Evolutionary conservation across 2,329 filamentous ascomycete species (phyloP).

Genomic region (Aurifilum marmelostoma): DNA sequence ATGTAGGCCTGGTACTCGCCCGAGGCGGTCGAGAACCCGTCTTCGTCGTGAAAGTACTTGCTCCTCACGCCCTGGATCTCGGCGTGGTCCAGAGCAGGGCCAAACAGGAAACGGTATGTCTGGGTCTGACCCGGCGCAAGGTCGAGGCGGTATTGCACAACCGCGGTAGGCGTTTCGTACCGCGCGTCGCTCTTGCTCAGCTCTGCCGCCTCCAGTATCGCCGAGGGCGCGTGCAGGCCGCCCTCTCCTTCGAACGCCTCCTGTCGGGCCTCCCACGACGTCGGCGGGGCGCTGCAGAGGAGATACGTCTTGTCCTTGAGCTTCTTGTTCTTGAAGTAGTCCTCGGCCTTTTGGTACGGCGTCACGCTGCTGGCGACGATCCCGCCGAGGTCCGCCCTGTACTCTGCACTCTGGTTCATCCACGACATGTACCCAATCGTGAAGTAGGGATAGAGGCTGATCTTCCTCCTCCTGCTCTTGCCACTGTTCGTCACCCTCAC

Average conservation of each 20-base stretch:
- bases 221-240: conserved; percentile 55
- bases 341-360: conserved; percentile 59
- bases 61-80: conserved; percentile 51
- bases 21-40: conserved; percentile 50
- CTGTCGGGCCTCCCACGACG: conserved; percentile 57
- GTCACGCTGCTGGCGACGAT: conserved; percentile 57
- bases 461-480: conserved; percentile 45
- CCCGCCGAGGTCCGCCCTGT: conserved; percentile 50
- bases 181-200: conserved; percentile 53
- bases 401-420: conserved; percentile 63
- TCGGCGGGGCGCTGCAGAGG: conserved; percentile 54
- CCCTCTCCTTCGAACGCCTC: conserved; percentile 59
- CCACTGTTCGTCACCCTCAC: conserved; percentile 52
- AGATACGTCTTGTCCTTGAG: conserved; percentile 63
- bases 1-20: conserved; percentile 56
- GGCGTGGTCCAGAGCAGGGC: conserved; percentile 55
- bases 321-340: conserved; percentile 60
- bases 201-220: conserved; percentile 40
- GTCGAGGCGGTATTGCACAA: conserved; percentile 53
- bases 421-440: conserved; percentile 64
- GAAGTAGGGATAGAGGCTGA: conserved; percentile 61
- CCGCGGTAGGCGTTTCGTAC: conserved; percentile 58
- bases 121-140: conserved; percentile 45
- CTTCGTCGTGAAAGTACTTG: conserved; percentile 53
- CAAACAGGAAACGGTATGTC: conserved; percentile 59